A percentile compares a stretch with the other conserved stretches of the same genome.
These are phyloP conservation scores for Lomentospora prolificans DNA, from an alignment of 2,329 filamentous ascomycete genomes.

Conservation along the genomic window DNA sequence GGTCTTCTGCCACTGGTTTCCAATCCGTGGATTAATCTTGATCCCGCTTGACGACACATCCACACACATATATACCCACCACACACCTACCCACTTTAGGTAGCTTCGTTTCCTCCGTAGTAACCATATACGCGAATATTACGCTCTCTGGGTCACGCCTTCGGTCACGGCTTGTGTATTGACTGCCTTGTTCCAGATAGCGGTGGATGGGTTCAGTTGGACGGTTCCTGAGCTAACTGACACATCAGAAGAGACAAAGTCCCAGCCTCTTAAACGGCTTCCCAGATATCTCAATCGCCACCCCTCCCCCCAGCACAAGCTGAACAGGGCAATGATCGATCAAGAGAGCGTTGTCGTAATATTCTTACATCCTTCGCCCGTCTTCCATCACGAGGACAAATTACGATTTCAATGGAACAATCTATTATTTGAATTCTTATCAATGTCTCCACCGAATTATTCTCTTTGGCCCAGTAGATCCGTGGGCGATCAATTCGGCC, in stretches of 20 bases:
- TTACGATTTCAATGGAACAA: not conserved
- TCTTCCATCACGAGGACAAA: not conserved
- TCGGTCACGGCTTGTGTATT: not conserved
- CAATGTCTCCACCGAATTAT: too few relatives aligned
- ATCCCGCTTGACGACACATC: not conserved
- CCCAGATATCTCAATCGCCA: not conserved
- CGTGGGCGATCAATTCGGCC: not conserved
- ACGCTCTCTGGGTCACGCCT: not conserved
- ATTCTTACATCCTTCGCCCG: not conserved
- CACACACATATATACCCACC: not conserved
- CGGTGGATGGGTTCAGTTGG: not conserved
- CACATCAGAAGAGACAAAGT: not conserved
- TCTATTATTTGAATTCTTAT: too few relatives aligned
- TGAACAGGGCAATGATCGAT: not conserved
- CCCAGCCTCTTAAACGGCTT: too few relatives aligned
- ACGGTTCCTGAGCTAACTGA: not conserved
- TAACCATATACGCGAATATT: not conserved
- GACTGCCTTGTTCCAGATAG: not conserved
- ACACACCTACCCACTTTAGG: not conserved
- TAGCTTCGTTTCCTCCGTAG: too few relatives aligned
- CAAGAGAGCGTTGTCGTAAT: not conserved
- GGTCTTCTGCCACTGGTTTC: not conserved
- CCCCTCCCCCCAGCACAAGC: not conserved
- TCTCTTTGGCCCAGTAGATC: not conserved
- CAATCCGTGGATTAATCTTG: not conserved